phyloP scores from a whole-genome alignment of 345 rosid genomes.

The Atalantia buxifolia region DNA sequence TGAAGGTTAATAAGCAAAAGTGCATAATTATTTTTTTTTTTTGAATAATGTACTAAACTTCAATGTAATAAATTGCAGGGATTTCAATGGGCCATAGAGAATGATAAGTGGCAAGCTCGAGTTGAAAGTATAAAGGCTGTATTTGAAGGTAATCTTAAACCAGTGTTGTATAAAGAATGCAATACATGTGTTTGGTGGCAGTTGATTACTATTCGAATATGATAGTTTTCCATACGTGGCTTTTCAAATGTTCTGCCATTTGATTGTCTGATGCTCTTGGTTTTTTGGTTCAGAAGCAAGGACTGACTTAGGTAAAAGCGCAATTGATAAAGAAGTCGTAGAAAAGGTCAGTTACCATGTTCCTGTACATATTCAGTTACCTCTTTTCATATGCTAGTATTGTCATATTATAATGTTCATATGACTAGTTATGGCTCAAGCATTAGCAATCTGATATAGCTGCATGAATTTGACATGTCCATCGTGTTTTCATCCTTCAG shows the following conservation, averaged over 20 bases:
- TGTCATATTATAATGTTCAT: neutral
- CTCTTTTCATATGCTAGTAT: neutral
- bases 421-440: neutral
- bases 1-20: neutral
- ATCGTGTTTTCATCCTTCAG: neutral
- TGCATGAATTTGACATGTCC: neutral
- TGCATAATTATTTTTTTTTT: neutral
- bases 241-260: neutral
- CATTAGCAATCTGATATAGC: neutral
- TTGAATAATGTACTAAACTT: constrained; percentile 3
- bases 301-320: constrained; percentile 55
- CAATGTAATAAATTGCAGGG: constrained; percentile 44
- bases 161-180: neutral
- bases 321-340: constrained; percentile 76
- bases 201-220: no score
- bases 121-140: constrained; percentile 73
- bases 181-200: neutral
- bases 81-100: constrained; percentile 83
- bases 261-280: constrained; percentile 8
- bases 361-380: neutral
- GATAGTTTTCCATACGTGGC: neutral
- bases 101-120: constrained; percentile 78
- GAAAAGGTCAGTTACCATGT: constrained; percentile 49
- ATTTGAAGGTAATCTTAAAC: constrained; percentile 64
- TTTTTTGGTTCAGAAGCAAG: constrained; percentile 54